Evolutionary conservation across 2,329 filamentous ascomycete genomes (phyloP).

Genomic region (Zasmidium citrigriseum): DNA sequence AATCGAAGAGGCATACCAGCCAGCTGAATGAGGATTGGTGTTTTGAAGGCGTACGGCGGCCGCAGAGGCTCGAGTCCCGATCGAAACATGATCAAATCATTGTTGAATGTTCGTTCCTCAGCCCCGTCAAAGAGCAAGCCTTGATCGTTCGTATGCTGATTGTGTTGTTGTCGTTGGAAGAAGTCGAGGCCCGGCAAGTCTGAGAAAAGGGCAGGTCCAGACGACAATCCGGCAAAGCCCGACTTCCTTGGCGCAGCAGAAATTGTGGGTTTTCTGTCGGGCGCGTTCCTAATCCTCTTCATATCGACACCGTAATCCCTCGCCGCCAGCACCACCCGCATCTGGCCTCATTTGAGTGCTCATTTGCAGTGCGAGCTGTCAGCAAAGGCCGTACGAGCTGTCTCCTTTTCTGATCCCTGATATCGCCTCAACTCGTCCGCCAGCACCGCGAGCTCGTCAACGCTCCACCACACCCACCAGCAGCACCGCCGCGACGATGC

Average conservation of each 20-base stretch:
- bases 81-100: too few species aligned
- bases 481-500: slow-evolving; percentile 19
- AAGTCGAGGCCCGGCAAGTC: too few species aligned
- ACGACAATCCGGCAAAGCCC: slow-evolving; percentile 5
- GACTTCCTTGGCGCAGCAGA: background rate
- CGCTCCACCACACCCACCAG: background rate
- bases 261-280: background rate
- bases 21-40: too few species aligned
- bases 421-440: background rate
- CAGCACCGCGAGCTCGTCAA: background rate
- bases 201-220: too few species aligned
- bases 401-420: background rate
- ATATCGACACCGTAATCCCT: slow-evolving; percentile 10
- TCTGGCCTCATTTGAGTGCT: background rate
- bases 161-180: too few species aligned
- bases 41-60: too few species aligned
- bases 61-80: too few species aligned
- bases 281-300: background rate
- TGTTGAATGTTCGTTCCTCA: too few species aligned
- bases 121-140: too few species aligned
- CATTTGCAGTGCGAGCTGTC: background rate
- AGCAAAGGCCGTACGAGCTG: background rate
- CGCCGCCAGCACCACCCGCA: background rate
- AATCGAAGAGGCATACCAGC: too few species aligned
- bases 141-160: too few species aligned